Evolutionary conservation across 371 early-diverging fungal species (phyloP), one percentile per base, ranked within the genome.

Genomic region (Apophysomyces trapeziformis): DNA sequence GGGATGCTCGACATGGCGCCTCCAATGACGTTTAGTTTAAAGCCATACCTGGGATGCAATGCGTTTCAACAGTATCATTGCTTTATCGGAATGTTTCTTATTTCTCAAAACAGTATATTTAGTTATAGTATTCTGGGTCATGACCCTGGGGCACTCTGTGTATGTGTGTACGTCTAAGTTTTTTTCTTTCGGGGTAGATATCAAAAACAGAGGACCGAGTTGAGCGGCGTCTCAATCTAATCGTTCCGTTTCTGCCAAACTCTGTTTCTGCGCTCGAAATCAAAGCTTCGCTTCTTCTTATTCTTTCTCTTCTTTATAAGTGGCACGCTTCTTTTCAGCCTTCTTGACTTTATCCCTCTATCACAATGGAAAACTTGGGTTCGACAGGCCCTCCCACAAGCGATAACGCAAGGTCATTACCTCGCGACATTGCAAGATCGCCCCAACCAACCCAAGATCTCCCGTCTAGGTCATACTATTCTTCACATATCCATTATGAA

Each of bases 201-300:
- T 47, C 64, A 26, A 2, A 85, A 93, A 58, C 76, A 75, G 43
- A 78, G 93, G 58, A 68, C 75, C 18, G 84, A 90, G 68, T 83
- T 91, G 36, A 85, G 43, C 87, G 80, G 21, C 9, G 54, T 50
- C 21, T 26, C 21, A 50, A 50, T 50, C 32, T 50, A 71, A 60
- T 54, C 37, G 8, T 38, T 38, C 14, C 21, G 18, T 39, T 45
- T 43, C 46, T 43, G 45, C 45, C 61, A 61, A 38, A 41, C 32
- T 26, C 32, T 26, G 1, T 39, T 57, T 58, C 45, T 41, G 46
- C 18, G 58, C 32, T 50, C 57, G 57, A 54, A 57, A 54, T 38
- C 37, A 45, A 26, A 26, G 14, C 36, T 44, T 60, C 44, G 12
- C 38, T 64, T 61, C 39, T 36, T 39, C 50, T 44, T 56, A 21